phyloP scores from a whole-genome alignment of 768 basidiomycete genomes.

The Hygrophoropsis aurantiaca region DNA sequence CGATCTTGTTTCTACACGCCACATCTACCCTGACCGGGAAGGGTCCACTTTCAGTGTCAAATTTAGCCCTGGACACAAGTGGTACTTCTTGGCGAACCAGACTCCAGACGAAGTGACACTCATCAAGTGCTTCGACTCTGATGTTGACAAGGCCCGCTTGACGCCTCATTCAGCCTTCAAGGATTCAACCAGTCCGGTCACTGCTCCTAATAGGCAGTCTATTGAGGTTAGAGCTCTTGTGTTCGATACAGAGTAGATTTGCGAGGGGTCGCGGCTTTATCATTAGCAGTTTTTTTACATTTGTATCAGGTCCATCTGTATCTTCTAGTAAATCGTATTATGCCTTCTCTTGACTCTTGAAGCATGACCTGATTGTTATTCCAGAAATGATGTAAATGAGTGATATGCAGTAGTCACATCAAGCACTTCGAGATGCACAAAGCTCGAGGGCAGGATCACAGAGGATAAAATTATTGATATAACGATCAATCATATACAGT shows the following conservation, averaged over 20 bases:
- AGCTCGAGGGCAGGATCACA: too few relatives aligned
- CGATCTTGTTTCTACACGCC: slow-evolving; percentile 38
- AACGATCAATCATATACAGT: too few relatives aligned
- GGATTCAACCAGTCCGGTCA: slow-evolving; percentile 32
- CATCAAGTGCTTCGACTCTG: slow-evolving; percentile 48
- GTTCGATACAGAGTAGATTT: slow-evolving; percentile 36
- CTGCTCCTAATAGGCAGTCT: slow-evolving; percentile 40
- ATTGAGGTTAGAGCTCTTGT: slow-evolving; percentile 45
- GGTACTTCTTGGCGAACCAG: slow-evolving; percentile 40
- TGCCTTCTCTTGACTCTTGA: too few relatives aligned
- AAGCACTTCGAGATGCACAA: too few relatives aligned
- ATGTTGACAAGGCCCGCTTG: slow-evolving; percentile 36
- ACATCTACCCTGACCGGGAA: slow-evolving; percentile 33
- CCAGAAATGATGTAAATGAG: too few relatives aligned
- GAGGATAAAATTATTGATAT: too few relatives aligned
- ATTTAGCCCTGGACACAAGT: slow-evolving; percentile 35
- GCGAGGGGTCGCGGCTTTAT: too few relatives aligned
- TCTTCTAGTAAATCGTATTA: too few relatives aligned
- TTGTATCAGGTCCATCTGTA: too few relatives aligned
- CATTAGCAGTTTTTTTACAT: too few relatives aligned
- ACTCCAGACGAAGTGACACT: slow-evolving; percentile 41
- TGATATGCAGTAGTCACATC: too few relatives aligned
- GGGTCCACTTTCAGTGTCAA: slow-evolving; percentile 36
- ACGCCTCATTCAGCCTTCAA: slow-evolving; percentile 45
- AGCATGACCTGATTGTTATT: too few relatives aligned